Conservation (phyloP, 176 grass and related monocot genomes). For the Echinochloa phyllopogon region DNA sequence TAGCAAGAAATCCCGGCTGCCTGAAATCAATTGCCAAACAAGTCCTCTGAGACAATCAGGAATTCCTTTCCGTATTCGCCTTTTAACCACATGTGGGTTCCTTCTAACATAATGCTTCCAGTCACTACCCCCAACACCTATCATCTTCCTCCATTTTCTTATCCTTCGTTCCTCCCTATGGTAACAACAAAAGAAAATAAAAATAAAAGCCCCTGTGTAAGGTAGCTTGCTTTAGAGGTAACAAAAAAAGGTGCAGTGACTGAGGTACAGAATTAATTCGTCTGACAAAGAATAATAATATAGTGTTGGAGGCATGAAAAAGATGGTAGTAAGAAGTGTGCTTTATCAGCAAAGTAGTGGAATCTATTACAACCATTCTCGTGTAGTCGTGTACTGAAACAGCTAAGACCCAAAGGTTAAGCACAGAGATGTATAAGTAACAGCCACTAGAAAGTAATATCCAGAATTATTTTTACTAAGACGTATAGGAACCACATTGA, state of each 20-base stretch:
- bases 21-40: slow-evolving; percentile 98
- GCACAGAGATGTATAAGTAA: background rate
- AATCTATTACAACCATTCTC: slow-evolving; percentile 14
- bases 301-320: background rate
- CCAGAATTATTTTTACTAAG: background rate
- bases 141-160: slow-evolving; percentile 99
- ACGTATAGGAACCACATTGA: background rate
- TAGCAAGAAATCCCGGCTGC: slow-evolving; percentile 88
- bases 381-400: background rate
- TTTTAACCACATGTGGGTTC: slow-evolving; percentile 88
- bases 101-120: slow-evolving; percentile 95
- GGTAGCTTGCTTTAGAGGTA: slow-evolving; percentile 25
- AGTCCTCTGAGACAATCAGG: slow-evolving; percentile 97
- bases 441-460: background rate
- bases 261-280: slow-evolving; percentile 2
- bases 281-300: background rate
- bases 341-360: slow-evolving; percentile 1
- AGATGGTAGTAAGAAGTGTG: slow-evolving; percentile 14
- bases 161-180: slow-evolving; percentile 81
- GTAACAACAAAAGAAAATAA: slow-evolving; percentile 24
- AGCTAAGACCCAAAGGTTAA: background rate
- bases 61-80: slow-evolving; percentile 93
- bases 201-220: background rate
- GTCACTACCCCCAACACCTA: slow-evolving; percentile 89
- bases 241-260: background rate